Evolutionary conservation across 148 eudicot genomes (phyloP).

Genomic region (Nepenthes gracilis): DNA sequence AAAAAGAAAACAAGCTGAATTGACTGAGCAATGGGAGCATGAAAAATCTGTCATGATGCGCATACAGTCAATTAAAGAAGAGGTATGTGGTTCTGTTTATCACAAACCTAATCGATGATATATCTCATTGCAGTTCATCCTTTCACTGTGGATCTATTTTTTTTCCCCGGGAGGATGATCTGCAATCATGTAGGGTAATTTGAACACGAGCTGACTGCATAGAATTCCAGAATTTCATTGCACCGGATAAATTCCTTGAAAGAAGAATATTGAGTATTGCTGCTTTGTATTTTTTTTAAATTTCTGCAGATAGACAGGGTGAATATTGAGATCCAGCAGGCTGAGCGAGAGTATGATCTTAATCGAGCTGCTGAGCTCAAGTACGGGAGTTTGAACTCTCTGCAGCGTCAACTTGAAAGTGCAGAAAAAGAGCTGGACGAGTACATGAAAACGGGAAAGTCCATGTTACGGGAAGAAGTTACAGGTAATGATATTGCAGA

Average conservation of each 20-base stretch:
- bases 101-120: neutral
- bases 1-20: slow-evolving; percentile 63
- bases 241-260: no score
- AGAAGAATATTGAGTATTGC: no score
- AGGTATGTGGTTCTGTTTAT: slow-evolving; percentile 32
- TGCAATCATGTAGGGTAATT: neutral
- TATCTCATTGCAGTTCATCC: neutral
- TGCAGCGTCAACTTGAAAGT: slow-evolving; percentile 69
- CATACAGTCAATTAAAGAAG: slow-evolving; percentile 92
- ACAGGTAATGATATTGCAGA: slow-evolving; percentile 82
- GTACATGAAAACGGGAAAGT: slow-evolving; percentile 84
- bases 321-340: slow-evolving; percentile 90
- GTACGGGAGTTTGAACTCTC: slow-evolving; percentile 86
- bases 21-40: slow-evolving; percentile 94
- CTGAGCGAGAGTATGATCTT: slow-evolving; percentile 90
- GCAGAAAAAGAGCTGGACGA: slow-evolving; percentile 87
- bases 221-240: no score
- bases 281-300: neutral
- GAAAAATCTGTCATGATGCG: slow-evolving; percentile 89
- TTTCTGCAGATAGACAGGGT: slow-evolving; percentile 84
- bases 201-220: no score
- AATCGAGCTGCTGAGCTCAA: slow-evolving; percentile 96
- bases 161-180: neutral
- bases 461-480: slow-evolving; percentile 95
- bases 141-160: no score